Percentiles rank a stretch among this genome's conserved stretches.
Conservation (phyloP, 495 filamentous ascomycete genomes). For the Trichoderma gamsii region DNA sequence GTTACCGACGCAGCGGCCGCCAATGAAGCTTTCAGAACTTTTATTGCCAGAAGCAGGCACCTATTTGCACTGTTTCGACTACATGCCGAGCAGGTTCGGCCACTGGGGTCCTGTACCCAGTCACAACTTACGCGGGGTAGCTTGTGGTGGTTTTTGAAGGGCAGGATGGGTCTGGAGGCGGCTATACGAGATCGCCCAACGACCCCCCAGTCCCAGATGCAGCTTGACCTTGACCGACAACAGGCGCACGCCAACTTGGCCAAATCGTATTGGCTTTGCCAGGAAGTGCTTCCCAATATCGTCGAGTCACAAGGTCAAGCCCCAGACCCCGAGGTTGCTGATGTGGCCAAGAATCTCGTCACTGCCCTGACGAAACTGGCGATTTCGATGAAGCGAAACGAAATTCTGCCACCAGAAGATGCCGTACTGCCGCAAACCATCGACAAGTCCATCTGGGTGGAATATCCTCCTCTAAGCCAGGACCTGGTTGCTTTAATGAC, state of each 20-base stretch:
- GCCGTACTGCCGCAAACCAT: conserved; percentile 58
- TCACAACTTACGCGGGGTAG: conserved; percentile 63
- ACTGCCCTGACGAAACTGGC: conserved; percentile 65
- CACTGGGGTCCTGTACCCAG: conserved; percentile 51
- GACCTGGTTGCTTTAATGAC: conserved; percentile 62
- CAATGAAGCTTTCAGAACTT: conserved; percentile 61
- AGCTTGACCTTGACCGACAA: conserved; percentile 42
- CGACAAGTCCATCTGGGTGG: conserved; percentile 68
- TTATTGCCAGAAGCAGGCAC: conserved; percentile 59
- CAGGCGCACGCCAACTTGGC: conserved; percentile 75
- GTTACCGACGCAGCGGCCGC: conserved; percentile 38
- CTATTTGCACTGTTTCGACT: conserved; percentile 62
- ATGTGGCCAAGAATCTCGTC: conserved; percentile 49
- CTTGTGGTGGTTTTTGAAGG: conserved; percentile 84
- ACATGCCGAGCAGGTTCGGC: conserved; percentile 64
- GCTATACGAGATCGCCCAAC: conserved; percentile 57
- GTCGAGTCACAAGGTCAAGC: conserved; percentile 29
- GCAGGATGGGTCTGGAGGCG: conserved; percentile 64
- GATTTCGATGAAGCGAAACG: conserved; percentile 75
- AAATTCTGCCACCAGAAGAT: conserved; percentile 61
- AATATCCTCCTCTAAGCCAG: conserved; percentile 62
- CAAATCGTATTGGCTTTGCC: conserved; percentile 75
- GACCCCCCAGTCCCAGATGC: conserved; percentile 34
- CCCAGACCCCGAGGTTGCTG: conserved; percentile 36
- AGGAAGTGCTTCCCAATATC: conserved; percentile 56